Conservation (phyloP, 208 protist species). For the Novymonas esmeraldas region DNA sequence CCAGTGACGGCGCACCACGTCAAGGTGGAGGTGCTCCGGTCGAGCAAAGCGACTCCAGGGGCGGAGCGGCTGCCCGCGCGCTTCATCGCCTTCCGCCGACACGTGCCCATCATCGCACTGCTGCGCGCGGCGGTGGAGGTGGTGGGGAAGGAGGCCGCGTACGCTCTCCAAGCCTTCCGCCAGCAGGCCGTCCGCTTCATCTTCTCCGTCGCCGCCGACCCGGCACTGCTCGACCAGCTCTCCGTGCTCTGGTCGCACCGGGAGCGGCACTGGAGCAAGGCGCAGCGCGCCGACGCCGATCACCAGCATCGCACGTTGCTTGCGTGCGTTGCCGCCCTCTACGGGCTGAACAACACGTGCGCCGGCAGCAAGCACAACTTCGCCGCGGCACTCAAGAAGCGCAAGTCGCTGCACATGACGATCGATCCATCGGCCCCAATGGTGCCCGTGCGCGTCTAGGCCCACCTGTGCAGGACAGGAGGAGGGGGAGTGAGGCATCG, state of each 20-base stretch:
- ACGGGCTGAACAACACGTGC: slow-evolving; percentile 62
- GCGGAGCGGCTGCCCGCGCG: slow-evolving; percentile 40
- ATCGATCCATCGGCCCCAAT: slow-evolving; percentile 37
- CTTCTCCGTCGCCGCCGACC: slow-evolving; percentile 49
- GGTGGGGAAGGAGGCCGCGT: slow-evolving; percentile 26
- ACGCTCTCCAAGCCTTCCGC: slow-evolving; percentile 48
- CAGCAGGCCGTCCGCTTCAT: slow-evolving; percentile 61
- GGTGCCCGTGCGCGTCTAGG: slow-evolving; percentile 35
- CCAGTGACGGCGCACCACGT: slow-evolving; percentile 31
- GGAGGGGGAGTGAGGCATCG: neutral
- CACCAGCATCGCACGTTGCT: slow-evolving; percentile 37
- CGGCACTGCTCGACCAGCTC: slow-evolving; percentile 70
- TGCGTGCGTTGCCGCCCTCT: slow-evolving; percentile 41
- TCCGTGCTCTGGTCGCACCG: slow-evolving; percentile 41
- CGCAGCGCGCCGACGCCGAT: slow-evolving; percentile 31
- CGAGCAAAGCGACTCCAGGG: slow-evolving; percentile 17
- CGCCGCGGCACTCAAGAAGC: slow-evolving; percentile 33
- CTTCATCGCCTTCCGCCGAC: slow-evolving; percentile 52
- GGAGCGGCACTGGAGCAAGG: slow-evolving; percentile 35
- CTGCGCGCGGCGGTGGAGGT: slow-evolving; percentile 55
- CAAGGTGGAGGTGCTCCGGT: slow-evolving; percentile 36
- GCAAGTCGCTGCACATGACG: slow-evolving; percentile 26
- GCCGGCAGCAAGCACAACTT: slow-evolving; percentile 35
- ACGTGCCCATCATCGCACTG: slow-evolving; percentile 50
- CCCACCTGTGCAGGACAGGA: too few relatives aligned